A percentile compares a stretch with the other conserved stretches of the same genome.
Evolutionary conservation across 1,284 basidiomycete species (phyloP).

Genomic region (Porogramme epimiltina): DNA sequence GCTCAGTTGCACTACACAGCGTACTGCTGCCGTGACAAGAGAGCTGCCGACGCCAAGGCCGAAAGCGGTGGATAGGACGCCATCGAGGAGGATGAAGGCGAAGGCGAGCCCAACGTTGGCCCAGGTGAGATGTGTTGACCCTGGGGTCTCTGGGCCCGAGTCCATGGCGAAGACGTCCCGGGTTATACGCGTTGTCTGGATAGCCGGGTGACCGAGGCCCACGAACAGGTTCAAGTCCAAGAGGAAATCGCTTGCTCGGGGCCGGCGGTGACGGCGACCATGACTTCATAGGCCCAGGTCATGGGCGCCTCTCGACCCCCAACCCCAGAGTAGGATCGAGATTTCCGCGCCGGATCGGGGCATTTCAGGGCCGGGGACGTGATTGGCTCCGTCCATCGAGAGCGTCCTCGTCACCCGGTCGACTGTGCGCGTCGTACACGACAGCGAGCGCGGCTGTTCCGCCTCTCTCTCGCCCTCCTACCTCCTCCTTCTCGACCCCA

Average conservation of each 20-base stretch:
- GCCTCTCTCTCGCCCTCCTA: neutral
- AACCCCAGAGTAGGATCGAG: neutral
- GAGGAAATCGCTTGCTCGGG: no score
- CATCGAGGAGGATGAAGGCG: constrained; percentile 70
- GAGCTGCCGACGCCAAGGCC: constrained; percentile 71
- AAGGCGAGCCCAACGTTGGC: constrained; percentile 74
- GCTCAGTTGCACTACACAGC: constrained; percentile 79
- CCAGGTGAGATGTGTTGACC: constrained; percentile 52
- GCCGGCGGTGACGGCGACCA: no score
- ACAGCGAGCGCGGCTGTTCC: constrained; percentile 3
- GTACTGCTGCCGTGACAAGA: constrained; percentile 66
- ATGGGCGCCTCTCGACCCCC: constrained; percentile 10
- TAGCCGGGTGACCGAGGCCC: no score
- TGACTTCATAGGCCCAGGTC: constrained; percentile 4
- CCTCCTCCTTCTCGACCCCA: neutral
- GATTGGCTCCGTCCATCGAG: neutral
- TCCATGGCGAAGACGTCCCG: constrained; percentile 15
- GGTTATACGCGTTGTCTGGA: no score
- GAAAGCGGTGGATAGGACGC: constrained; percentile 61
- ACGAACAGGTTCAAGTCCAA: no score
- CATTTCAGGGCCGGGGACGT: neutral
- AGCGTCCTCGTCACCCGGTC: neutral
- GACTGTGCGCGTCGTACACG: constrained; percentile 4
- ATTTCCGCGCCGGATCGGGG: constrained; percentile 3
- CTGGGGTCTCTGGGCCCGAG: constrained; percentile 10